Evolutionary conservation across 768 basidiomycete genomes (phyloP).

Genomic region (Guyanaporus albipodus): DNA sequence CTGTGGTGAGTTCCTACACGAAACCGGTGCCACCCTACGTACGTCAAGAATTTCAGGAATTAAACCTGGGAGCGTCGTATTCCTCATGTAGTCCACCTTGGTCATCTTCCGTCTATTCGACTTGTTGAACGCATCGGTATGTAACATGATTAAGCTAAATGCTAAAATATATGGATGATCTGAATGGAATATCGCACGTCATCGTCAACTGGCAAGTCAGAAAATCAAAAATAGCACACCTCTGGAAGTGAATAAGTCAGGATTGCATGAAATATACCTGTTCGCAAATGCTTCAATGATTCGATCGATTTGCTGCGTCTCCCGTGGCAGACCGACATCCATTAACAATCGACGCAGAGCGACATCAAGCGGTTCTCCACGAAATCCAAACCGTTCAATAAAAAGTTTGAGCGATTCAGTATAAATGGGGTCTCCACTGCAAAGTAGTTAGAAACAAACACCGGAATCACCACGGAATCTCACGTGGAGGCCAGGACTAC

Average conservation of each 20-base stretch:
- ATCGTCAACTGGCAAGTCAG: background rate
- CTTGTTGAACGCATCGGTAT: slow-evolving; percentile 97
- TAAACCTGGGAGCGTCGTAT: slow-evolving; percentile 84
- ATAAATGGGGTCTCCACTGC: slow-evolving; percentile 71
- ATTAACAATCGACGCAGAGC: slow-evolving; percentile 86
- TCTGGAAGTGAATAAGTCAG: slow-evolving; percentile 68
- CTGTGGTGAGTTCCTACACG: slow-evolving; percentile 2
- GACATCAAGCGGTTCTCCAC: slow-evolving; percentile 80
- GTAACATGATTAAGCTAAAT: slow-evolving; percentile 97
- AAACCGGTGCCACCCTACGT: slow-evolving; percentile 23
- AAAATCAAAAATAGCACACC: slow-evolving; percentile 42
- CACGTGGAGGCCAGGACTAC: slow-evolving; percentile 80
- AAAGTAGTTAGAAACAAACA: slow-evolving; percentile 7
- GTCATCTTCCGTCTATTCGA: slow-evolving; percentile 98
- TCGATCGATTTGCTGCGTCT: slow-evolving; percentile 98
- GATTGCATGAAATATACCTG: slow-evolving; percentile 81
- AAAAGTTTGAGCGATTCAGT: slow-evolving; percentile 64
- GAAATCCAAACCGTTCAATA: slow-evolving; percentile 75
- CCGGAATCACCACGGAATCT: slow-evolving; percentile 7
- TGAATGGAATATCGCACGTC: slow-evolving; percentile 27
- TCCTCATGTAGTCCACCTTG: slow-evolving; percentile 90
- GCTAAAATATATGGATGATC: slow-evolving; percentile 95
- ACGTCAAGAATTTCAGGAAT: slow-evolving; percentile 83
- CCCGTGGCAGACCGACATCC: slow-evolving; percentile 86
- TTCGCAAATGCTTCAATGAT: slow-evolving; percentile 94